Percentiles rank a stretch among this genome's conserved stretches.
These are phyloP conservation scores for Naganishia liquefaciens DNA, from an alignment of 1,284 basidiomycete species.

Conservation along the genomic window DNA sequence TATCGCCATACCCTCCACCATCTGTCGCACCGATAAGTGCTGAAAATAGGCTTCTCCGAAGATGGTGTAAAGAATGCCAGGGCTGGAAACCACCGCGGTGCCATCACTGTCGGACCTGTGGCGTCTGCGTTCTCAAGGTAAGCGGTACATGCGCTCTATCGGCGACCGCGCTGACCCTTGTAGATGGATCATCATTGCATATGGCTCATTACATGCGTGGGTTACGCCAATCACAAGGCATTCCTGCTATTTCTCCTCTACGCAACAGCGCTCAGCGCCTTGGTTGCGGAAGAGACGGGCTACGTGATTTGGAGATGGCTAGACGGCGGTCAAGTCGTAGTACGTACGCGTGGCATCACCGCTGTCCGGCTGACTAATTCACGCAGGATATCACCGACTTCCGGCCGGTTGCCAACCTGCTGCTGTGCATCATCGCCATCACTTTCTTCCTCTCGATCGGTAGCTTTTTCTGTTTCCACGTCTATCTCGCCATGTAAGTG, in stretches of 20 bases:
- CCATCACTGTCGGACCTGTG: slow-evolving; percentile 77
- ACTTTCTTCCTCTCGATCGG: slow-evolving; percentile 71
- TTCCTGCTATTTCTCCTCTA: slow-evolving; percentile 79
- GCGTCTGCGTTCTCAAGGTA: slow-evolving; percentile 80
- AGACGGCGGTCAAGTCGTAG: slow-evolving; percentile 62
- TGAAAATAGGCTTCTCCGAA: not conserved
- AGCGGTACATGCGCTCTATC: slow-evolving; percentile 54
- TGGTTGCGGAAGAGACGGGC: slow-evolving; percentile 63
- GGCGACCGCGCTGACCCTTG: slow-evolving; percentile 5
- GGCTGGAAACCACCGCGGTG: slow-evolving; percentile 72
- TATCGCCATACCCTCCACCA: slow-evolving; percentile 7
- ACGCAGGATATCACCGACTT: slow-evolving; percentile 59
- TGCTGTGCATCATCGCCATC: slow-evolving; percentile 64
- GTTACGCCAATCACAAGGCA: slow-evolving; percentile 78
- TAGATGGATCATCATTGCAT: slow-evolving; percentile 77
- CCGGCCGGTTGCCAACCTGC: slow-evolving; percentile 67
- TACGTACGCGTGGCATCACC: slow-evolving; percentile 50
- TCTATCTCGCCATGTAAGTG: slow-evolving; percentile 74
- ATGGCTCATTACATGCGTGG: slow-evolving; percentile 82
- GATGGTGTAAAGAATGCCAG: slow-evolving; percentile 52
- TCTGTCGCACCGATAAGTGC: not conserved
- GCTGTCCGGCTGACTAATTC: not conserved
- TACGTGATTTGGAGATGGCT: slow-evolving; percentile 69
- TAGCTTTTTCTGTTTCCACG: slow-evolving; percentile 73
- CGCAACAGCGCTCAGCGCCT: slow-evolving; percentile 65